These are phyloP conservation scores for Amborella trichopoda DNA, from an alignment of 164 flowering plant genomes.

Conservation along the genomic window DNA sequence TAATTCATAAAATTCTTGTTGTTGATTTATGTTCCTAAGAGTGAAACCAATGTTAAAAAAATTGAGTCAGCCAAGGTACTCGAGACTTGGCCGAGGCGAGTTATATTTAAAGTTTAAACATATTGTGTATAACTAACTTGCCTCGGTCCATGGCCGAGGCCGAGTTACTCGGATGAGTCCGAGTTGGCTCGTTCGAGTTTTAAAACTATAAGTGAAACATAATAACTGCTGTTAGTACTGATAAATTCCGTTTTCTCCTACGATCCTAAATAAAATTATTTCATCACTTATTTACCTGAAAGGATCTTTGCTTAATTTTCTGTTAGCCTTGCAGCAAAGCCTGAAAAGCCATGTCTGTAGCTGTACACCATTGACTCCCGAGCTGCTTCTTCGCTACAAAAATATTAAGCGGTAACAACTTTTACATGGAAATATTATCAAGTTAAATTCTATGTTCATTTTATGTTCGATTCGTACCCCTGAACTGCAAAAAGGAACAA, in stretches of 20 bases:
- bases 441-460: not conserved
- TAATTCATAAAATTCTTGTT: too few species aligned
- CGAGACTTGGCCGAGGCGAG: too few species aligned
- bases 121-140: too few species aligned
- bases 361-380: slow-evolving; percentile 21
- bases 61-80: too few species aligned
- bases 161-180: too few species aligned
- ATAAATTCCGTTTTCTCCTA: not conserved
- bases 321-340: slow-evolving; percentile 26
- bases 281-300: slow-evolving; percentile 20
- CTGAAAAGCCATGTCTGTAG: slow-evolving; percentile 31
- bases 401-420: not conserved
- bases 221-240: not conserved
- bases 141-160: too few species aligned
- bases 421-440: not conserved
- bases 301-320: slow-evolving; percentile 18
- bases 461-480: not conserved
- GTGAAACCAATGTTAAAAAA: too few species aligned
- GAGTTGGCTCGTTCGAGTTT: not conserved
- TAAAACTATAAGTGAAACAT: not conserved
- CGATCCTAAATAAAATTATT: not conserved
- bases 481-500: not conserved
- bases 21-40: too few species aligned
- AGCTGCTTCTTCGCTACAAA: slow-evolving; percentile 22
- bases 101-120: too few species aligned